Base-by-base conservation (phyloP, 2,329 filamentous ascomycete species). In the Fusarium humuli region DNA sequence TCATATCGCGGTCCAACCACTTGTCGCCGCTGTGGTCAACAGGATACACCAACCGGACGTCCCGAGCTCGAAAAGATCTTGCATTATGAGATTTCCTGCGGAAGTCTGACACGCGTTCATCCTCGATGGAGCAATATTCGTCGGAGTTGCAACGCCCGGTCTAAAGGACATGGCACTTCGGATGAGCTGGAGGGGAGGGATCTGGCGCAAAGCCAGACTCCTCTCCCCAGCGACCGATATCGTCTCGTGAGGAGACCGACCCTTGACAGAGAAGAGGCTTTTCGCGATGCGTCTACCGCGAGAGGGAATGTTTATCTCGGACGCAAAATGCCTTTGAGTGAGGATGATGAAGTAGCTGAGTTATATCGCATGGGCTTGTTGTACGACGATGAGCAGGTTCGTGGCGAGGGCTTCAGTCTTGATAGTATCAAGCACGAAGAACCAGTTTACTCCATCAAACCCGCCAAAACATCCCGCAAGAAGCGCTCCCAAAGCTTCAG, bases 251-350 rank as follows among this genome's bases (percentile, higher is more conserved):
- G 81, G 11, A 76, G 75, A 11, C 83, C 83, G 3, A 80, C 79
- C 1, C 78, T 85, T 23, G 83, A 84, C 66, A 77, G 84, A 12
- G 80, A 85, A 69, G 82, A 84, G 45, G 84, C 84, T 8, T 86
- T 86, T 42, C 77, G 80, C 46, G 82, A 83, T 47, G 75, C 76
- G 6, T 76, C 76, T 22, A 84, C 82, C 0, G 67, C 76, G 53
- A 83, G 80, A 74, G 69, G 67, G 45, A 74, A 74, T 47, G 71
- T 78, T 9, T 69, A 73, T 14, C 32, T 77, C 1, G 70, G 70
- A n/a, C 76, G 72, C 23, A 56, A 50, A 29, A 62, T 62, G n/a
- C 55, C 71, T 16, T 27, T 72, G 56, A 73, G 54, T 2, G 77
- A 82, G 13, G 81, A 82, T 42, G 77, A 75, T 20, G 75, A 82